Percentiles rank a stretch among this genome's conserved stretches.
Conservation (phyloP, 257 asterid genomes). For the Solanum ossicruentum region DNA sequence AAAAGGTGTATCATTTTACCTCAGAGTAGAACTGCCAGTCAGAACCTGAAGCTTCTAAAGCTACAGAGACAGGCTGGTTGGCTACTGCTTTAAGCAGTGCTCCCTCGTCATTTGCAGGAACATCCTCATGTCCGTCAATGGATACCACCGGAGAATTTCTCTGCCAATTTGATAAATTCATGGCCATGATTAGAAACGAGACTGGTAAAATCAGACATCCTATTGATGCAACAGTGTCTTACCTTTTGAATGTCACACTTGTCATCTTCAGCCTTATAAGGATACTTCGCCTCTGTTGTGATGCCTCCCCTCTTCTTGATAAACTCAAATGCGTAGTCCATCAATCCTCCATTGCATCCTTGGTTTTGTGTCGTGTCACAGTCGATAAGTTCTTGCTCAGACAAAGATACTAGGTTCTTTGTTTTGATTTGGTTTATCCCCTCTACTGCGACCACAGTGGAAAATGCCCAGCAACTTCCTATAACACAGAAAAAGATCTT, state of each 20-base stretch:
- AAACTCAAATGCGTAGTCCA: conserved; percentile 71
- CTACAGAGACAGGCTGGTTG: conserved; percentile 69
- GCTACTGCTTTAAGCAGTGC: conserved; percentile 66
- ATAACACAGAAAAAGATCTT: neutral
- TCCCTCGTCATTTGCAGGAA: conserved; percentile 51
- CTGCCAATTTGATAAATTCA: conserved; percentile 12
- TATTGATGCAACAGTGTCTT: neutral
- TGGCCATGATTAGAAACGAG: neutral
- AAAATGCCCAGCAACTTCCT: conserved; percentile 98
- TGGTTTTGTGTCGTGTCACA: conserved; percentile 53
- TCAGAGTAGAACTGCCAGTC: conserved; percentile 76
- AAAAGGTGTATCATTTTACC: conserved; percentile 19
- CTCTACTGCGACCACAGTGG: conserved; percentile 76
- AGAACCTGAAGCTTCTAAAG: conserved; percentile 62
- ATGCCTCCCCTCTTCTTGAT: conserved; percentile 63
- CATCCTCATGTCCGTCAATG: conserved; percentile 63
- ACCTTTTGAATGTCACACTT: conserved; percentile 51
- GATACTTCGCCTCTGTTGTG: conserved; percentile 55
- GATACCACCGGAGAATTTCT: conserved; percentile 32
- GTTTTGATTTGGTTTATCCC: conserved; percentile 76
- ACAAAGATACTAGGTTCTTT: conserved; percentile 45
- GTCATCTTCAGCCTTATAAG: conserved; percentile 58
- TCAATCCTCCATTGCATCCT: conserved; percentile 86
- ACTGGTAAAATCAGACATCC: neutral
- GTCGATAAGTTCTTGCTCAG: conserved; percentile 84